Evolutionary conservation across 108 stramenopile species (phyloP).

Genomic region (Nitzschia putrida): DNA sequence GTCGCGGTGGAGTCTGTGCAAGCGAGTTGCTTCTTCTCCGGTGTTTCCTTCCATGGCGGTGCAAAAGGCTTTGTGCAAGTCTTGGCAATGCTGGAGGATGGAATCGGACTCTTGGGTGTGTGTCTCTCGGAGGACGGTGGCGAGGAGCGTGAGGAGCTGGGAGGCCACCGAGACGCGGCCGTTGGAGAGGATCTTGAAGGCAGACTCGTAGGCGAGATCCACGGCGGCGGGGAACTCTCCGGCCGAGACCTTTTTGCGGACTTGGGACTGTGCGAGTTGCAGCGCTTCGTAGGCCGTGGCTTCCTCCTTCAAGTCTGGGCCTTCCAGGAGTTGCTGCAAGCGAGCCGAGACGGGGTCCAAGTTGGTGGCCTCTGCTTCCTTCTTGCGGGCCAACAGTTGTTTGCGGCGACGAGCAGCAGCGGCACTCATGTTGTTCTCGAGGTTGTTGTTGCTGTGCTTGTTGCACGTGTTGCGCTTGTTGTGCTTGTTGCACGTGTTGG

Average conservation of each 20-base stretch:
- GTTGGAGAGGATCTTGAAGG: slow-evolving; percentile 51
- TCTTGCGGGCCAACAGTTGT: slow-evolving; percentile 63
- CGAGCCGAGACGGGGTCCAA: slow-evolving; percentile 60
- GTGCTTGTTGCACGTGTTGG: too few species aligned
- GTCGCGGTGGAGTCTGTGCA: slow-evolving; percentile 73
- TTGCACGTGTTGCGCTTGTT: slow-evolving; percentile 6
- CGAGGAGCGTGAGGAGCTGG: slow-evolving; percentile 68
- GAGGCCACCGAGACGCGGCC: slow-evolving; percentile 73
- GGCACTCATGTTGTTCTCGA: slow-evolving; percentile 85
- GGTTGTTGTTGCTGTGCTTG: too few species aligned
- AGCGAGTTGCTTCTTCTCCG: slow-evolving; percentile 54
- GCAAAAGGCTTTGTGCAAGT: slow-evolving; percentile 59
- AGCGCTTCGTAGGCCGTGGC: slow-evolving; percentile 85
- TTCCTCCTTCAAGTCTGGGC: slow-evolving; percentile 56
- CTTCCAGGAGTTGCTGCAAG: slow-evolving; percentile 54
- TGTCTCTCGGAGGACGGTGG: slow-evolving; percentile 69
- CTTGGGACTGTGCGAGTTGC: slow-evolving; percentile 79
- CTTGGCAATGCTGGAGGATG: slow-evolving; percentile 50
- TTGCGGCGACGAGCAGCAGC: slow-evolving; percentile 86
- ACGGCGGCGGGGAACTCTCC: slow-evolving; percentile 58
- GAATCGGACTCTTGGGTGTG: slow-evolving; percentile 67
- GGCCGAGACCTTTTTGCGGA: slow-evolving; percentile 70
- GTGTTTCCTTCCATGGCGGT: slow-evolving; percentile 57
- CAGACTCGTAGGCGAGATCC: slow-evolving; percentile 57
- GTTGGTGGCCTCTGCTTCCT: slow-evolving; percentile 37